phyloP scores from a whole-genome alignment of 345 rosid species.

The Salix udensis region DNA sequence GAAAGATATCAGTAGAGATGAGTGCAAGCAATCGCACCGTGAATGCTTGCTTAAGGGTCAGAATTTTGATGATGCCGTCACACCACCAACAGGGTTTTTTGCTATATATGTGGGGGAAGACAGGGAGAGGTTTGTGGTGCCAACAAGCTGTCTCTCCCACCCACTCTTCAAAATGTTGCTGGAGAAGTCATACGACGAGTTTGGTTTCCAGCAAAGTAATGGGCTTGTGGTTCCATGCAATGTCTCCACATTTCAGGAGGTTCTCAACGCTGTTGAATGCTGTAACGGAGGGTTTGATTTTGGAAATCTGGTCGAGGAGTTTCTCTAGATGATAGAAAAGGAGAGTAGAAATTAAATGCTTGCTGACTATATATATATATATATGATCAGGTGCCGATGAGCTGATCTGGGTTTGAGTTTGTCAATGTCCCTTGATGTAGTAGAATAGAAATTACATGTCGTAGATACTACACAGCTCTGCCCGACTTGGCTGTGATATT shows the following conservation, averaged over 20 bases:
- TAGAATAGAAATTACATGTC: not conserved
- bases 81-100: conserved; percentile 67
- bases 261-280: conserved; percentile 60
- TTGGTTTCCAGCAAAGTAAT: conserved; percentile 46
- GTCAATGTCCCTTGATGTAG: not conserved
- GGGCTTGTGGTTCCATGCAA: conserved; percentile 74
- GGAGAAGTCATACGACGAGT: conserved; percentile 70
- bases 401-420: not conserved
- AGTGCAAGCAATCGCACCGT: conserved; percentile 23
- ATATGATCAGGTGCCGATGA: not conserved
- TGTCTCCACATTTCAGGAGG: conserved; percentile 63
- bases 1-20: conserved; percentile 40
- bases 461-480: not conserved
- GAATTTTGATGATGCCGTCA: conserved; percentile 15
- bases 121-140: conserved; percentile 61
- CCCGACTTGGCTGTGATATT: not conserved
- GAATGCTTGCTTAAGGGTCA: conserved; percentile 43
- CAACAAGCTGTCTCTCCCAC: conserved; percentile 65
- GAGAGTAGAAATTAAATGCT: not conserved
- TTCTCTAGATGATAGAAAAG: conserved; percentile 32
- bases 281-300: conserved; percentile 67
- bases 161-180: conserved; percentile 81
- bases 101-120: conserved; percentile 81
- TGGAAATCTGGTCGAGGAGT: conserved; percentile 66
- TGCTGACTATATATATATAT: too few species aligned